phyloP scores from a whole-genome alignment of 2,329 filamentous ascomycete genomes.

The Fusarium subtropicale region DNA sequence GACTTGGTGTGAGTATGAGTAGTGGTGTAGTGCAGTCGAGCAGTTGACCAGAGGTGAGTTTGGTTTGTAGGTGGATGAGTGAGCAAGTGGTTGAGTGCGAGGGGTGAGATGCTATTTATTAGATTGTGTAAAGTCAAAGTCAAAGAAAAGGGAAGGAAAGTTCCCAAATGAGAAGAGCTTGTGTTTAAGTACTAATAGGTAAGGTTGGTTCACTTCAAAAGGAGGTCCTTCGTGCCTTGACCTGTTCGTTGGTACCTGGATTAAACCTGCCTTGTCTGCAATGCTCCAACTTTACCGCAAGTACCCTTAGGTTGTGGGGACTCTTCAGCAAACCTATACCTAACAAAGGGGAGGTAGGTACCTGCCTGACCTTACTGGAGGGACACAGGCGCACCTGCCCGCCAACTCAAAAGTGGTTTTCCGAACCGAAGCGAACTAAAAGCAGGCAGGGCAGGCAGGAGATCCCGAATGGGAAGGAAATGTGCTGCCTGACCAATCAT shows the following conservation, averaged over 20 bases:
- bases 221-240: slow-evolving; percentile 12
- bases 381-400: slow-evolving; percentile 2
- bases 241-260: slow-evolving; percentile 26
- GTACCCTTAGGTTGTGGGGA: slow-evolving; percentile 11
- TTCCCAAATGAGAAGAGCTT: slow-evolving; percentile 15
- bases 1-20: slow-evolving; percentile 10
- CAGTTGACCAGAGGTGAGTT: not conserved
- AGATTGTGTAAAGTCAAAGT: slow-evolving; percentile 5
- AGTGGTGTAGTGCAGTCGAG: slow-evolving; percentile 14
- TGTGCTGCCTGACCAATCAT: slow-evolving; percentile 29
- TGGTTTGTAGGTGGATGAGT: not conserved
- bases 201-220: slow-evolving; percentile 9
- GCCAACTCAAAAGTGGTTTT: slow-evolving; percentile 7
- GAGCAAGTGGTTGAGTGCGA: slow-evolving; percentile 1
- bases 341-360: not conserved
- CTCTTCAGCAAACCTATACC: not conserved
- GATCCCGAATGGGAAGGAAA: slow-evolving; percentile 35
- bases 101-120: slow-evolving; percentile 11
- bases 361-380: not conserved
- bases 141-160: slow-evolving; percentile 1
- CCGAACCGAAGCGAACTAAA: slow-evolving; percentile 24
- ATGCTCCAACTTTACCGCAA: slow-evolving; percentile 7
- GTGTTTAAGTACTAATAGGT: slow-evolving; percentile 27
- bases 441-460: slow-evolving; percentile 26
- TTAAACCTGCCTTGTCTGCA: slow-evolving; percentile 22